Percentiles rank a stretch among this genome's conserved stretches.
These are phyloP conservation scores for Colletotrichum sp. DNA, from an alignment of 2,329 filamentous ascomycete species.

Conservation along the genomic window DNA sequence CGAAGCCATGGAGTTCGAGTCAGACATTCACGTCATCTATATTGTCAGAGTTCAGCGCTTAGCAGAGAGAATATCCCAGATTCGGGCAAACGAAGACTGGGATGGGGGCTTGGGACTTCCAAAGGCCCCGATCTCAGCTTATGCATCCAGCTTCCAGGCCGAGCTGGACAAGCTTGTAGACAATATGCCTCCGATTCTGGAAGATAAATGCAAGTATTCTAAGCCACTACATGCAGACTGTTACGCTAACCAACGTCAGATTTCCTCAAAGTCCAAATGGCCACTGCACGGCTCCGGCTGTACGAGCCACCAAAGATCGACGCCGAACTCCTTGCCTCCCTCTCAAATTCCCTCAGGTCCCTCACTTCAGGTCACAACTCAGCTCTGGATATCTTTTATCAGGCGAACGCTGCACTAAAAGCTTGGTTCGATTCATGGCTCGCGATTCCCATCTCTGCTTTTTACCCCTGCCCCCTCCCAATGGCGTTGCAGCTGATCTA, in stretches of 20 bases:
- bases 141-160: conserved; percentile 48
- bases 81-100: conserved; percentile 39
- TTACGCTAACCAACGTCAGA: neutral
- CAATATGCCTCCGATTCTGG: conserved; percentile 38
- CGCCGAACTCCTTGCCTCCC: conserved; percentile 40
- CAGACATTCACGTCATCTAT: conserved; percentile 50
- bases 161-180: conserved; percentile 48
- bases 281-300: conserved; percentile 46
- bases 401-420: conserved; percentile 50
- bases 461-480: conserved; percentile 51
- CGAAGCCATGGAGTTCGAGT: conserved; percentile 46
- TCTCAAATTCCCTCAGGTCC: conserved; percentile 47
- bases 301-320: conserved; percentile 54
- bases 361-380: conserved; percentile 41
- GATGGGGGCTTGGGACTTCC: conserved; percentile 38
- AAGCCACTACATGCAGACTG: neutral
- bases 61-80: conserved; percentile 51
- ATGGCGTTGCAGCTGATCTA: conserved; percentile 53
- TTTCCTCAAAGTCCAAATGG: conserved; percentile 40
- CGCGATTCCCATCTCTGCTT: conserved; percentile 44
- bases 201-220: conserved; percentile 36
- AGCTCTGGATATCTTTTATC: conserved; percentile 54
- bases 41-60: conserved; percentile 55
- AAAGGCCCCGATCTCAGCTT: conserved; percentile 47
- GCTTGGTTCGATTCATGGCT: conserved; percentile 56